phyloP scores from a whole-genome alignment of 495 filamentous ascomycete genomes.

The Achaetomiella virescens region DNA sequence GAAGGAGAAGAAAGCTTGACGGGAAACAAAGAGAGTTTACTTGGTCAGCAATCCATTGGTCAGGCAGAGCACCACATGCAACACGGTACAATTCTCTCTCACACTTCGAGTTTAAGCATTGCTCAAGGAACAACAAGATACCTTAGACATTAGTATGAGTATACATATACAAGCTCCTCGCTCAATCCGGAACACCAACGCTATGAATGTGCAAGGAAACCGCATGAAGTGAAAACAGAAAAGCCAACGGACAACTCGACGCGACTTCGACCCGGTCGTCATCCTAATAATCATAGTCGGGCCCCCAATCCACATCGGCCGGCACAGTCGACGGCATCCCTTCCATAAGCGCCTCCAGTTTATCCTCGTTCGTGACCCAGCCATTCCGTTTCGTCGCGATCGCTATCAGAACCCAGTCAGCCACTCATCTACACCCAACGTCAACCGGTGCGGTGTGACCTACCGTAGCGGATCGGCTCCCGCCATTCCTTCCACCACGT shows the following conservation, averaged over 20 bases:
- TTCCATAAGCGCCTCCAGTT: conserved; percentile 45
- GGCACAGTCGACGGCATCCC: conserved; percentile 26
- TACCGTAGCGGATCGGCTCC: conserved; percentile 37
- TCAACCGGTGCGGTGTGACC: neutral
- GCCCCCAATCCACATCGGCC: conserved; percentile 37
- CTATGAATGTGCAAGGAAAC: conserved; percentile 10
- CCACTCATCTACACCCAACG: neutral
- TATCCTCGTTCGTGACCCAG: conserved; percentile 48
- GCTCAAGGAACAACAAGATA: neutral
- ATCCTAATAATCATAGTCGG: conserved; percentile 13
- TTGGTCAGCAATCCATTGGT: too few relatives aligned
- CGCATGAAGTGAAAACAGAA: neutral
- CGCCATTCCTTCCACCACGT: conserved; percentile 49
- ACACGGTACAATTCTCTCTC: too few relatives aligned
- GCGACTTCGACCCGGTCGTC: too few relatives aligned
- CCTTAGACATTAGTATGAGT: conserved; percentile 6
- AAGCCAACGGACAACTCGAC: neutral
- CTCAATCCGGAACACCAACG: conserved; percentile 11
- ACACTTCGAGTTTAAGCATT: too few relatives aligned
- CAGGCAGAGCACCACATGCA: too few relatives aligned
- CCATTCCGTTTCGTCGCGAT: conserved; percentile 40
- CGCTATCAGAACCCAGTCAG: conserved; percentile 18
- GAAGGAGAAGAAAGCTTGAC: too few relatives aligned
- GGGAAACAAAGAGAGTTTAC: too few relatives aligned
- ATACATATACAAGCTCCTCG: neutral